Percentiles rank a stretch among this genome's conserved stretches.
These are phyloP conservation scores for Alternaria atra DNA, from an alignment of 2,329 filamentous ascomycete genomes.

Conservation along the genomic window DNA sequence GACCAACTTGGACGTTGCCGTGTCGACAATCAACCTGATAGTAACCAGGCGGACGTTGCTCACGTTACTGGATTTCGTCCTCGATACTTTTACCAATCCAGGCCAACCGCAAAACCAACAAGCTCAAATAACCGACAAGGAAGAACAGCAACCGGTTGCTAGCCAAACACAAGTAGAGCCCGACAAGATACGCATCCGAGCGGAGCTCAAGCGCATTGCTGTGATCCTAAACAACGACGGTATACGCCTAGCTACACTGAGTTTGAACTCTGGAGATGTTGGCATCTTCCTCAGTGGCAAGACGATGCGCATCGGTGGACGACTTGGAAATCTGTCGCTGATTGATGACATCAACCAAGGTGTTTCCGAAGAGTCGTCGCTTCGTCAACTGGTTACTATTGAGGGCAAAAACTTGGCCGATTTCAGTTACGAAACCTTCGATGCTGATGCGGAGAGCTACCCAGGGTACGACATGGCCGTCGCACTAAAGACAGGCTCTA, in stretches of 20 bases:
- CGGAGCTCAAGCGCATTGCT: slow-evolving; percentile 90
- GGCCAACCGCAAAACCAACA: slow-evolving; percentile 57
- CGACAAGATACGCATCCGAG: slow-evolving; percentile 90
- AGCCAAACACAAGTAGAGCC: slow-evolving; percentile 55
- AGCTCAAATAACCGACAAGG: slow-evolving; percentile 39
- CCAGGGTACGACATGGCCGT: slow-evolving; percentile 95
- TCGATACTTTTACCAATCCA: slow-evolving; percentile 84
- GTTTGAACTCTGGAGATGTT: slow-evolving; percentile 90
- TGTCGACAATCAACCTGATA: slow-evolving; percentile 95
- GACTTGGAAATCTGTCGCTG: slow-evolving; percentile 85
- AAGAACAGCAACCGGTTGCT: slow-evolving; percentile 48
- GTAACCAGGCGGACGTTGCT: slow-evolving; percentile 93
- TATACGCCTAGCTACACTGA: slow-evolving; percentile 89
- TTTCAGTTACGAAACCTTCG: slow-evolving; percentile 97
- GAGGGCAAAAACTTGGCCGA: slow-evolving; percentile 95
- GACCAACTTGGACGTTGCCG: slow-evolving; percentile 86
- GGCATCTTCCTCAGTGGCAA: slow-evolving; percentile 86
- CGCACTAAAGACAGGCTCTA: slow-evolving; percentile 87
- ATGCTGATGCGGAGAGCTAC: slow-evolving; percentile 77
- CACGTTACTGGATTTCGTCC: slow-evolving; percentile 91
- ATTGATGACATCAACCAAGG: slow-evolving; percentile 95
- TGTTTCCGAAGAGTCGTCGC: slow-evolving; percentile 78
- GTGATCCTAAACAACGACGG: slow-evolving; percentile 98
- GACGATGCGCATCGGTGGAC: slow-evolving; percentile 86
- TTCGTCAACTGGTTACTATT: slow-evolving; percentile 90